Base-by-base conservation (phyloP, 2,329 filamentous ascomycete species). In the Cladophialophora immunda region DNA sequence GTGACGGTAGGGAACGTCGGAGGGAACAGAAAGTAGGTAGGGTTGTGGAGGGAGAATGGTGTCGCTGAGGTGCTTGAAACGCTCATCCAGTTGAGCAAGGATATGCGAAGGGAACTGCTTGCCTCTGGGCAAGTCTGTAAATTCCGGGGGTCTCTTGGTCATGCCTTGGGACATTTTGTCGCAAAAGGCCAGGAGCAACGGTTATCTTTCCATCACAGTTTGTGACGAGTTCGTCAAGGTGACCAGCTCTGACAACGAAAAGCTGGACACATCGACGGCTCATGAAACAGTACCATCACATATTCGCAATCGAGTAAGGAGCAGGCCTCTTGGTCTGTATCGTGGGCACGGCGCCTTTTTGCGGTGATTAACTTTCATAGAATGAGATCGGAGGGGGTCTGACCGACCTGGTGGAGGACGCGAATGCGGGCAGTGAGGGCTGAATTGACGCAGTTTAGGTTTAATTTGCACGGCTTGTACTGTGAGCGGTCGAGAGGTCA, bases 11-110 rank as follows among this genome's bases (percentile, higher is more conserved):
- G 81, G 81, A 59, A 78, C 76, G 75, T 82, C 80, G 36, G 80
- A 80, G 36, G 81, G 81, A 63, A 83, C 76, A 38, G 80, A 82
- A 67, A 83, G 76, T 59, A 82, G 77, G 68, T 81, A 82, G 47
- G 81, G 81, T 56, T 81, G 78, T 57, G 76, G 70, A 25, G 81
- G 81, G 56, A 83, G 77, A 36, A 81, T 75, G 63, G 79, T 74
- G 68, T 81, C 77, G 60, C 75, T 78, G 47, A 82, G 76, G 47
- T 73, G 75, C 65, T 78, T 75, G 52, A 83, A 73, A 71, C 77
- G 78, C 29, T 66, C 58, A 66, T 74, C 70, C 53, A 73, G 64
- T 30, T 67, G 67, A 41, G 62, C 47, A 36, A 64, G 38, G 25
- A 56, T 62, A 11, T 59, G 41, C 15, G 59, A 29, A 15, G 53